phyloP scores from a whole-genome alignment of 78 protist species.

The Dictyostelium brefeldianum region DNA sequence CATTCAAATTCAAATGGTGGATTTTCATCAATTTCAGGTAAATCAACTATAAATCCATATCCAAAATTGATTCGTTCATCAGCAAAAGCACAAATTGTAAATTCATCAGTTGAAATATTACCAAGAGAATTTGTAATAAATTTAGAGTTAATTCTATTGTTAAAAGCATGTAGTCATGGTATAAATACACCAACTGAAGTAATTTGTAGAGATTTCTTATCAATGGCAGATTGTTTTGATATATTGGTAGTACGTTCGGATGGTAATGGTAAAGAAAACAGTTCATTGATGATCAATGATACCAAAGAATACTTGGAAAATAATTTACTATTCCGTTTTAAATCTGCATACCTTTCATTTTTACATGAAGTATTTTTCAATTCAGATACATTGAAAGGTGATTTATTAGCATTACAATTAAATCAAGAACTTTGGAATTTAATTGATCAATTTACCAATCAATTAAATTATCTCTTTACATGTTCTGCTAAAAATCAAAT shows the following conservation, averaged over 20 bases:
- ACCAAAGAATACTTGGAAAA: slow-evolving; percentile 57
- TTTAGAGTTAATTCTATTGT: slow-evolving; percentile 39
- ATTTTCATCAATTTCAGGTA: neutral
- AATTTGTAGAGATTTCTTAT: slow-evolving; percentile 60
- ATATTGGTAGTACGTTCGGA: slow-evolving; percentile 29
- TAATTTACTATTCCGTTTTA: slow-evolving; percentile 54
- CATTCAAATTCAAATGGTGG: neutral
- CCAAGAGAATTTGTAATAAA: slow-evolving; percentile 68
- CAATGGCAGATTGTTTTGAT: slow-evolving; percentile 67
- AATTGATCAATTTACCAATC: slow-evolving; percentile 61
- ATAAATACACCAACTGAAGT: slow-evolving; percentile 65
- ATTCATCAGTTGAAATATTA: slow-evolving; percentile 31
- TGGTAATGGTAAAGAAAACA: slow-evolving; percentile 15
- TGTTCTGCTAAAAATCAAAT: neutral
- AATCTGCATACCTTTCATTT: slow-evolving; percentile 49
- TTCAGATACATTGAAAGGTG: slow-evolving; percentile 70
- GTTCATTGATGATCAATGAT: slow-evolving; percentile 45
- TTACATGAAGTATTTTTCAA: slow-evolving; percentile 72
- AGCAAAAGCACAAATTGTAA: slow-evolving; percentile 56
- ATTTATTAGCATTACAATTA: slow-evolving; percentile 54
- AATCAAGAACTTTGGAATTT: slow-evolving; percentile 63
- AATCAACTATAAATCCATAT: neutral
- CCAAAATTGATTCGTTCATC: slow-evolving; percentile 60
- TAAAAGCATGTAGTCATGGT: slow-evolving; percentile 49
- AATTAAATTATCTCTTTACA: slow-evolving; percentile 25